These are phyloP conservation scores for Suhomyces prunicola DNA, from an alignment of 805 yeast genomes.

Conservation along the genomic window DNA sequence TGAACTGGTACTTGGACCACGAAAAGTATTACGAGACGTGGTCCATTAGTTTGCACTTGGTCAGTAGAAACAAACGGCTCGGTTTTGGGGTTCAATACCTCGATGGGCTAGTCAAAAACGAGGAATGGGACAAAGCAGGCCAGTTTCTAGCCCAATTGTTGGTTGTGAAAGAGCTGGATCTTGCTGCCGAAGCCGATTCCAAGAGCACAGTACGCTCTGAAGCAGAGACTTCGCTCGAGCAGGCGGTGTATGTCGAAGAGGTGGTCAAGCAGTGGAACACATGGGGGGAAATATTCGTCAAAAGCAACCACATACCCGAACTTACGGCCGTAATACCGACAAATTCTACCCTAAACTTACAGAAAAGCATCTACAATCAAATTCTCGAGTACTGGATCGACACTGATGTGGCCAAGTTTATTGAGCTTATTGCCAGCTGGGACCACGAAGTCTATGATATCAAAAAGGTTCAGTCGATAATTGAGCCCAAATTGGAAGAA, in stretches of 20 bases:
- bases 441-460: constrained; percentile 49
- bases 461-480: constrained; percentile 36
- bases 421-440: constrained; percentile 53
- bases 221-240: constrained; percentile 14
- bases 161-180: constrained; percentile 15
- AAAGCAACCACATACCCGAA: constrained; percentile 41
- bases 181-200: constrained; percentile 26
- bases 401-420: constrained; percentile 28
- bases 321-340: constrained; percentile 59
- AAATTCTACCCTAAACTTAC: constrained; percentile 32
- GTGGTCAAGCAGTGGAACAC: constrained; percentile 54
- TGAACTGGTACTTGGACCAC: constrained; percentile 65
- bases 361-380: constrained; percentile 25
- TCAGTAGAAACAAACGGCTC: constrained; percentile 49
- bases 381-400: constrained; percentile 51
- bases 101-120: constrained; percentile 38
- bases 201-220: constrained; percentile 24
- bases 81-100: constrained; percentile 59
- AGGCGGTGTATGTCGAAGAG: constrained; percentile 17
- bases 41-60: constrained; percentile 63
- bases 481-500: constrained; percentile 47
- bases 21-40: constrained; percentile 67
- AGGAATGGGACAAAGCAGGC: constrained; percentile 57
- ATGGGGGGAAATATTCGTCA: constrained; percentile 55
- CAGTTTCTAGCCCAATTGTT: constrained; percentile 37